Base-by-base conservation (phyloP, 257 asterid species). In the Penstemon barbatus region DNA sequence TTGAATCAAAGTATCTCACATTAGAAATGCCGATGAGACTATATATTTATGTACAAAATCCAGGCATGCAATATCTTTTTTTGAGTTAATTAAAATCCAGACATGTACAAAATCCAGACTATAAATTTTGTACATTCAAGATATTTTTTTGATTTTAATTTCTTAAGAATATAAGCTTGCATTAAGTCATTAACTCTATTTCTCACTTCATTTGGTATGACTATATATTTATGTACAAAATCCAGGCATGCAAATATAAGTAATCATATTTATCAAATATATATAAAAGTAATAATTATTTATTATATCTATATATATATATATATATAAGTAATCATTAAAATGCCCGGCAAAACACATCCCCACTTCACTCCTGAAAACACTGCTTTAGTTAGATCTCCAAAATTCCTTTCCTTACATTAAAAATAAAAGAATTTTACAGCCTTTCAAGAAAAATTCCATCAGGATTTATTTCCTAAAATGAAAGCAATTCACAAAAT, bases 341-440 rank as follows among this genome's bases (percentile, higher is more conserved):
- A 67, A 74, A 68, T 54, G 13, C 71, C 78, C 74, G 71, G 75
- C 79, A 64, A 70, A 57, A 44, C 43, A 38, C 74, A 48, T 54
- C 67, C 8, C 38, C 6, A 36, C 40, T 57, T 38, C 43, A 57
- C 60, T 42, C 58, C 68, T 11, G 4, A 36, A 60, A 50, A 40
- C 63, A 10, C 33, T 57, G 41, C 36, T 40, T 11, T 38, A 8
- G 56, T 43, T 46, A 72, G 50, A 45, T 71, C 67, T 60, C 59
- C 7, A 19, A 55, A 33, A 38, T 25, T 55, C 61, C 40, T 58
- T 36, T 6, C 33, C 33, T 25, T 25, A 25, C 10, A 38, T 53
- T 6, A 12, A 41, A 13, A n/a, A 41, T 6, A 42, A 43, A 40
- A 18, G 13, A 6, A 50, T 36, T 49, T 13, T 25, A 1, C 33